Evolutionary conservation across 23 red algal genomes (phyloP), one percentile per base, ranked within the genome.

Genomic region (Cyanidioschyzon merolae): DNA sequence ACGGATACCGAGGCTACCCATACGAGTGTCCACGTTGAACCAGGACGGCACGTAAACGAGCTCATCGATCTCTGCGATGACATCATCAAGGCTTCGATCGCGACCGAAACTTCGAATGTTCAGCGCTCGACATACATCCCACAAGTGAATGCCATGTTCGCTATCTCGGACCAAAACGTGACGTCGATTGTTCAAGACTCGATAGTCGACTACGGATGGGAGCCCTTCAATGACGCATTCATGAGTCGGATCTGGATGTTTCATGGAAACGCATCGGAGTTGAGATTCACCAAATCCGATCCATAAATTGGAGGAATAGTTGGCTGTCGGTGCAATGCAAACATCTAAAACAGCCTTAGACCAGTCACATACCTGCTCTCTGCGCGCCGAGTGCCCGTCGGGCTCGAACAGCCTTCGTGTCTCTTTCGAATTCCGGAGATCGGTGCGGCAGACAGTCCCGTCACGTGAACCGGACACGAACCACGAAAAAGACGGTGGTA

Each of bases 391-490:
- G 16, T 71, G 16, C 16, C 2, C 16, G 2, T 32, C n/a, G 7
- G 3, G 3, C 3, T 32, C 63, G 30, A 17, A 35, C 29, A 71
- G 63, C 21, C 45, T 7, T 15, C 12, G 16, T 15, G 63, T 71
- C 29, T 71, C 63, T 25, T 35, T 25, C 30, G 21, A 25, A 27
- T 32, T 27, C n/a, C 63, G 12, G 12, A 35, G 12, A 3, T 71
- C 87, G 15, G 87, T 90, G 78, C 82, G 84, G 74, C 77, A 90
- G 41, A 96, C 87, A 16, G 87, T 79, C 25, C 92, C 92, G 79
- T 96, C 92, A 39, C 92, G 86, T 31, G 83, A 83, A 26, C 92
- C 92, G 15, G 87, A 96, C 18, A 90, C 45, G 75, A 96, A 88
- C 76, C 75, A 87, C 30, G 87, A 80, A 74, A 90, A 90, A 37